phyloP scores from a whole-genome alignment of 2,329 filamentous ascomycete genomes.

The Orbilia ellipsospora region DNA sequence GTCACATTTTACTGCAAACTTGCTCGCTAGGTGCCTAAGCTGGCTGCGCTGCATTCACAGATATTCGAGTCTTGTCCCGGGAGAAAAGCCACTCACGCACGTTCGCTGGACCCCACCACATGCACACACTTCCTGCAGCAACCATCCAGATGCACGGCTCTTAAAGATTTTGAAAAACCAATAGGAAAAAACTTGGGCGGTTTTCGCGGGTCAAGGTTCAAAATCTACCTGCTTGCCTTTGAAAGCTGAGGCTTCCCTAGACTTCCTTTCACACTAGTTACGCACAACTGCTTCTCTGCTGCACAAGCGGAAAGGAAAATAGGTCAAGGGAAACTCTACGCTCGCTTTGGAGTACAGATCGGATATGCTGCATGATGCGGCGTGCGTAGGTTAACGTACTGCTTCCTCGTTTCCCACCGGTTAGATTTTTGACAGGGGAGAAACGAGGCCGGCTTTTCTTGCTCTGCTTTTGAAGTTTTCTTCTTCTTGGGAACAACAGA shows the following conservation, averaged over 20 bases:
- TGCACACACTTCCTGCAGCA: slow-evolving; percentile 20
- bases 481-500: background rate
- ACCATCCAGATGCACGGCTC: slow-evolving; percentile 12
- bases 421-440: slow-evolving; percentile 13
- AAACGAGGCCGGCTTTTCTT: background rate
- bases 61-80: background rate
- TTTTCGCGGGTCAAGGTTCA: slow-evolving; percentile 31
- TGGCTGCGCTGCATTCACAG: background rate
- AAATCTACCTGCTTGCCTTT: background rate
- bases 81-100: slow-evolving; percentile 13
- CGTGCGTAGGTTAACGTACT: slow-evolving; percentile 3
- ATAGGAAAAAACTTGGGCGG: slow-evolving; percentile 28
- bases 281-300: too few relatives aligned
- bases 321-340: slow-evolving; percentile 1
- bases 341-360: slow-evolving; percentile 35
- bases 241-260: too few relatives aligned
- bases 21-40: too few relatives aligned
- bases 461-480: background rate
- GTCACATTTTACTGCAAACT: background rate
- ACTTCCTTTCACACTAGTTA: too few relatives aligned
- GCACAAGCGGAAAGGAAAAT: slow-evolving; percentile 2
- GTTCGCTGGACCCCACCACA: background rate
- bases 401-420: slow-evolving; percentile 4
- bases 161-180: slow-evolving; percentile 9
- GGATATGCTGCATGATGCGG: slow-evolving; percentile 44